A percentile compares a stretch with the other conserved stretches of the same genome.
These are phyloP conservation scores for Fistulinella prunicolor DNA, from an alignment of 768 basidiomycete species.

Conservation along the genomic window DNA sequence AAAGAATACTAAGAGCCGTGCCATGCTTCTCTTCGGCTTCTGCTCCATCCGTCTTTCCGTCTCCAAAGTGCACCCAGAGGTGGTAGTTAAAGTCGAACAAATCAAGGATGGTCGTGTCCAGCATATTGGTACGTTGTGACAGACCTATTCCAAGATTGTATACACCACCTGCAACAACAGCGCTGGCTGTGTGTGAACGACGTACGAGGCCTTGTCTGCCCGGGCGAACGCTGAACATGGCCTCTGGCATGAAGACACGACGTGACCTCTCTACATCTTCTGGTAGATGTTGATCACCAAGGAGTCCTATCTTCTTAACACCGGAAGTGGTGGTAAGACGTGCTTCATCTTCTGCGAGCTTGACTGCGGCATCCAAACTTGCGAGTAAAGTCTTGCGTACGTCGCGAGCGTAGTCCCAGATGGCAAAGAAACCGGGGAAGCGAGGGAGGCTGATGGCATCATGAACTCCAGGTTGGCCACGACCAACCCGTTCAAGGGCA, in stretches of 20 bases:
- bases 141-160: slow-evolving; percentile 83
- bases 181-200: slow-evolving; percentile 38
- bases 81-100: slow-evolving; percentile 84
- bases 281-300: slow-evolving; percentile 79
- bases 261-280: slow-evolving; percentile 76
- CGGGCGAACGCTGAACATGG: slow-evolving; percentile 79
- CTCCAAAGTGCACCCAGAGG: slow-evolving; percentile 67
- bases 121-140: slow-evolving; percentile 70
- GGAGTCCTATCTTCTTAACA: slow-evolving; percentile 59
- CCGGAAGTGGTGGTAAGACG: slow-evolving; percentile 60
- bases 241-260: slow-evolving; percentile 93
- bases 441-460: slow-evolving; percentile 56
- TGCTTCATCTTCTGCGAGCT: slow-evolving; percentile 80
- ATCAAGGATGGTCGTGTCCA: slow-evolving; percentile 79
- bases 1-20: slow-evolving; percentile 68
- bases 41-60: slow-evolving; percentile 33
- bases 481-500: slow-evolving; percentile 75
- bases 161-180: slow-evolving; percentile 72
- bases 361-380: slow-evolving; percentile 78
- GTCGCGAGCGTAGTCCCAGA: slow-evolving; percentile 85
- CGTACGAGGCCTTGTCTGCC: slow-evolving; percentile 38
- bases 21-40: slow-evolving; percentile 41
- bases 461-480: slow-evolving; percentile 68
- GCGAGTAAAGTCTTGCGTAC: slow-evolving; percentile 75
- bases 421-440: slow-evolving; percentile 78